Evolutionary conservation across 306 rosid genomes (phyloP), one percentile per base, ranked within the genome.

Genomic region (Fagus sylvatica): DNA sequence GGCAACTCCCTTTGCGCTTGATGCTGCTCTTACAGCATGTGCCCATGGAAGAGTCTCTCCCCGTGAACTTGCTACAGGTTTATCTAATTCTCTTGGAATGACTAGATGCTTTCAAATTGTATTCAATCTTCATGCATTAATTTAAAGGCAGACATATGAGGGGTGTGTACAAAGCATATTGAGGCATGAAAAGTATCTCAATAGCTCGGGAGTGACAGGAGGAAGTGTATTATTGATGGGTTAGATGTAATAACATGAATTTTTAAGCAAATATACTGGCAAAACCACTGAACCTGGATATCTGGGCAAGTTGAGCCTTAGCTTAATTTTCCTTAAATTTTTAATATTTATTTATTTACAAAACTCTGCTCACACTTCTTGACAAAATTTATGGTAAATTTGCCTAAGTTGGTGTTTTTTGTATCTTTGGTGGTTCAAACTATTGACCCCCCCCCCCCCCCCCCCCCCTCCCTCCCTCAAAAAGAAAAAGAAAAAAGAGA

Each of bases 1-100:
- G 88, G 98, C 93, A 69, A 89, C 93, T 83, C 98, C 98, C 49
- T 92, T 87, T 84, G 98, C 90, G 70, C 92, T 94, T 76, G 95
- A 92, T 83, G 95, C 98, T 83, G 90, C 97, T 79, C 92, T 94
- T 76, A 89, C 93, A 30, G 96, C 97, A 33, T 90, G 97, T 84
- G 97, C 97, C 74, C 87, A 91, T 85, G 98, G 98, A 86, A 86
- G 81, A 78, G 81, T 91, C 66, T 88, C 92, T 64, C 92, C 97
- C 54, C 95, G 97, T 83, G 93, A 90, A 78, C 82, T 94, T 79
- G 93, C 98, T 59, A 94, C 97, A 88, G 98, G 97, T 91, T 69
- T 73, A 74, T 74, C 67, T 53, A 12, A 53, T 61, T 61, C 78
- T 75, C 77, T 71, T 55, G 65, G 72, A 54, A 65, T 75, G 53